phyloP scores from a whole-genome alignment of 164 flowering plant genomes.

The Nelumbo lutea region DNA sequence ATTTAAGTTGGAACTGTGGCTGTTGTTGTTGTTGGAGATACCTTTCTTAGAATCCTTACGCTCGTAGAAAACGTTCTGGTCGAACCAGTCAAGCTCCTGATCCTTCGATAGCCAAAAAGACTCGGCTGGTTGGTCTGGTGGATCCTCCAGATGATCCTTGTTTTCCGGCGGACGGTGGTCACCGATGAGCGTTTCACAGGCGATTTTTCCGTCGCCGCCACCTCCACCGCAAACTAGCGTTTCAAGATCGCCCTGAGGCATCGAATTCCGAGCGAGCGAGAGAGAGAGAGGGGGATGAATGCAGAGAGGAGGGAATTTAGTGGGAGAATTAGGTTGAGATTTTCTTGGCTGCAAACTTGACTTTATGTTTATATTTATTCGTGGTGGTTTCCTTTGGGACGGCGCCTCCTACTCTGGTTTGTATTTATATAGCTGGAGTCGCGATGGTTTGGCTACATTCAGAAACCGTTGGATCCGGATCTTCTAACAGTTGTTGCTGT shows the following conservation, averaged over 20 bases:
- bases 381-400: no score
- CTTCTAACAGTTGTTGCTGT: no score
- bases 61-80: constrained; percentile 55
- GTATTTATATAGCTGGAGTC: no score
- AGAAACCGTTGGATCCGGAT: no score
- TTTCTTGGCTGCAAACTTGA: not conserved
- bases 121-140: constrained; percentile 59
- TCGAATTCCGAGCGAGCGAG: constrained; percentile 5
- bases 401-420: no score
- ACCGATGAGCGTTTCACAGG: constrained; percentile 48
- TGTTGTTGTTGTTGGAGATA: constrained; percentile 19
- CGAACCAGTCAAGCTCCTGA: constrained; percentile 74
- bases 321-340: not conserved
- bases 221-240: constrained; percentile 45
- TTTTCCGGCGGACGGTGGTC: constrained; percentile 3
- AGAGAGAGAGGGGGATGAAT: not conserved
- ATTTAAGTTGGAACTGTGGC: constrained; percentile 18
- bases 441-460: no score
- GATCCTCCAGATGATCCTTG: constrained; percentile 2
- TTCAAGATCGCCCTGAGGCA: constrained; percentile 66
- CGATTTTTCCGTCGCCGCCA: constrained; percentile 38
- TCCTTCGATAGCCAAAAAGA: constrained; percentile 74
- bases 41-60: constrained; percentile 59
- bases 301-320: not conserved
- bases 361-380: no score